Conservation (phyloP, 2,329 filamentous ascomycete genomes). For the Elsinoe australis region DNA sequence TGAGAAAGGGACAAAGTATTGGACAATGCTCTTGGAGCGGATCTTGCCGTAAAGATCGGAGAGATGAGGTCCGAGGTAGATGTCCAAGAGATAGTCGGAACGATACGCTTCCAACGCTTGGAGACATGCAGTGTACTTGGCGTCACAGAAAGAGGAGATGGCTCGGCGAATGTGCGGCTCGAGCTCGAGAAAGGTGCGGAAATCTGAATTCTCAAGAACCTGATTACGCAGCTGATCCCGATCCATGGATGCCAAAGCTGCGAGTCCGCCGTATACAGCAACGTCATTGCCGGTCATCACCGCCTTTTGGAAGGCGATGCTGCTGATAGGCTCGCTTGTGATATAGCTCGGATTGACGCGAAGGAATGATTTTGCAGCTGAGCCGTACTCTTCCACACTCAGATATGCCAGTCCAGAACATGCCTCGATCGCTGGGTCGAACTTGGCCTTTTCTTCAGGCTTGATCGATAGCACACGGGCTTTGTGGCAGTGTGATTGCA, state of each 20-base stretch:
- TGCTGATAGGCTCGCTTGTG: constrained; percentile 36
- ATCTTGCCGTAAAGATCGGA: constrained; percentile 63
- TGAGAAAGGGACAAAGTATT: constrained; percentile 87
- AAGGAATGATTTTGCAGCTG: constrained; percentile 67
- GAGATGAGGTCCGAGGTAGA: constrained; percentile 65
- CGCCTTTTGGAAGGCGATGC: constrained; percentile 56
- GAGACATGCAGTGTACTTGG: constrained; percentile 80
- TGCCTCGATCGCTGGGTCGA: constrained; percentile 57
- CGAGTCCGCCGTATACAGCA: constrained; percentile 82
- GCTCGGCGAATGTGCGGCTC: constrained; percentile 92
- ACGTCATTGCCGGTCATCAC: constrained; percentile 79
- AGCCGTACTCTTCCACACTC: constrained; percentile 48
- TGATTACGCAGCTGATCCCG: constrained; percentile 63
- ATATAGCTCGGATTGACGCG: constrained; percentile 48
- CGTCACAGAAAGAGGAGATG: constrained; percentile 79
- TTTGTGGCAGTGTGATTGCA: constrained; percentile 50
- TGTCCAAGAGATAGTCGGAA: constrained; percentile 80
- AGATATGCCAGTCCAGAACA: constrained; percentile 57
- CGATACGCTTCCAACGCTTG: constrained; percentile 73
- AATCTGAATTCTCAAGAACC: constrained; percentile 72
- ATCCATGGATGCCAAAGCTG: constrained; percentile 83
- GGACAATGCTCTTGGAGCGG: constrained; percentile 82
- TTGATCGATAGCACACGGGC: constrained; percentile 39
- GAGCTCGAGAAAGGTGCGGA: constrained; percentile 81
- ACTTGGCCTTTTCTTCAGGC: constrained; percentile 50